Evolutionary conservation across 306 rosid species (phyloP), one percentile per base, ranked within the genome.

Genomic region (Vigna unguiculata): DNA sequence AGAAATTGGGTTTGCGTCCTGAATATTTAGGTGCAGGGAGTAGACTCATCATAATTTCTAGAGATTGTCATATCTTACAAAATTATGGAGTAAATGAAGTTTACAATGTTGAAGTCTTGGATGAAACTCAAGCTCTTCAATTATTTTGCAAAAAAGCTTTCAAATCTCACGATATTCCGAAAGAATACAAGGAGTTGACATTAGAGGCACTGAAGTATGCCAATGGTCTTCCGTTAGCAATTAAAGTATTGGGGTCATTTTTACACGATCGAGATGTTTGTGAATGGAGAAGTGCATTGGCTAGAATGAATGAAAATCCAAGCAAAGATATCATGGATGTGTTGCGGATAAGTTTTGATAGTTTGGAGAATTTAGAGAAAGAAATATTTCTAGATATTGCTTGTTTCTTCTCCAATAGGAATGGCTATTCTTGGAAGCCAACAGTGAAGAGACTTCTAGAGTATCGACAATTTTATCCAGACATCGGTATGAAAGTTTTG

Each of bases 401-500:
- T n/a, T n/a, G n/a, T n/a, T n/a, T n/a, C n/a, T n/a, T n/a, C n/a
- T n/a, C n/a, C n/a, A n/a, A n/a, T n/a, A n/a, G n/a, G n/a, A n/a
- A n/a, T n/a, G n/a, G n/a, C n/a, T n/a, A n/a, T n/a, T n/a, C n/a
- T n/a, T n/a, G n/a, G n/a, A n/a, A n/a, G n/a, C n/a, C n/a, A n/a
- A n/a, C n/a, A n/a, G n/a, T n/a, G n/a, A n/a, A n/a, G n/a, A n/a
- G n/a, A n/a, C n/a, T n/a, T n/a, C n/a, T n/a, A n/a, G n/a, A n/a
- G n/a, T n/a, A n/a, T n/a, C n/a, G n/a, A n/a, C n/a, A n/a, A n/a
- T n/a, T n/a, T n/a, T n/a, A n/a, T n/a, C n/a, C n/a, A n/a, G n/a
- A n/a, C n/a, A n/a, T n/a, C n/a, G n/a, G 81, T 7, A 16, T 81
- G 22, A 32, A 60, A 28, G 61, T 60, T 75, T 78, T 81, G 0